Evolutionary conservation across 2,329 filamentous ascomycete genomes (phyloP).

Genomic region (Pseudohalonectria lignicola): DNA sequence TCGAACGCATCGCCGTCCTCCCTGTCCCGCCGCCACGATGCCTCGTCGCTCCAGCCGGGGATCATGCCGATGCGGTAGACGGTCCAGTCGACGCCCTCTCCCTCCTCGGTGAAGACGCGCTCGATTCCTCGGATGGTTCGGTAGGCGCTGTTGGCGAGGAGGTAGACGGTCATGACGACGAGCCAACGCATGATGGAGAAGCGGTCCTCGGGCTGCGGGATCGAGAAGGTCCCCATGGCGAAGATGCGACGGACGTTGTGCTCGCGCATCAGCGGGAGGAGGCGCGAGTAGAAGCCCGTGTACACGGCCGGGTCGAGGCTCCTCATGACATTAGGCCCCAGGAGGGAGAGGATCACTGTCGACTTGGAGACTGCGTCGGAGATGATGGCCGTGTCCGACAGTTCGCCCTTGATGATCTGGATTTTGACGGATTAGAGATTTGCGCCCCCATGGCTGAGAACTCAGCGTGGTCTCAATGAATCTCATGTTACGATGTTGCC

Average conservation of each 20-base stretch:
- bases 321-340: conserved; percentile 10
- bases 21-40: conserved; percentile 16
- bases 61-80: conserved; percentile 15
- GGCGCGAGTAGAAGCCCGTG: conserved; percentile 8
- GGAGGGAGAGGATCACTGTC: conserved; percentile 11
- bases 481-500: no score
- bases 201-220: conserved; percentile 12
- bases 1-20: conserved; percentile 8
- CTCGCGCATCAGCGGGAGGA: conserved; percentile 15
- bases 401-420: conserved; percentile 14
- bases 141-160: conserved; percentile 8
- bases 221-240: conserved; percentile 20
- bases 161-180: neutral
- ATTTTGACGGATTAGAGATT: neutral
- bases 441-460: neutral
- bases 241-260: conserved; percentile 19
- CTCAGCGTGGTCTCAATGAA: no score
- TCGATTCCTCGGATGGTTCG: conserved; percentile 10
- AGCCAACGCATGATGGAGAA: conserved; percentile 9
- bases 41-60: conserved; percentile 13
- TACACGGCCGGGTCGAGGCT: conserved; percentile 3
- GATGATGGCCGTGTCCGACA: conserved; percentile 9
- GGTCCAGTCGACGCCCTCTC: conserved; percentile 16
- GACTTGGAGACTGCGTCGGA: conserved; percentile 6
- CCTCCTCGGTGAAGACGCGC: conserved; percentile 11